Percentiles rank a stretch among this genome's conserved stretches.
phyloP scores from a whole-genome alignment of 768 basidiomycete genomes.

The Suillus brevipes region DNA sequence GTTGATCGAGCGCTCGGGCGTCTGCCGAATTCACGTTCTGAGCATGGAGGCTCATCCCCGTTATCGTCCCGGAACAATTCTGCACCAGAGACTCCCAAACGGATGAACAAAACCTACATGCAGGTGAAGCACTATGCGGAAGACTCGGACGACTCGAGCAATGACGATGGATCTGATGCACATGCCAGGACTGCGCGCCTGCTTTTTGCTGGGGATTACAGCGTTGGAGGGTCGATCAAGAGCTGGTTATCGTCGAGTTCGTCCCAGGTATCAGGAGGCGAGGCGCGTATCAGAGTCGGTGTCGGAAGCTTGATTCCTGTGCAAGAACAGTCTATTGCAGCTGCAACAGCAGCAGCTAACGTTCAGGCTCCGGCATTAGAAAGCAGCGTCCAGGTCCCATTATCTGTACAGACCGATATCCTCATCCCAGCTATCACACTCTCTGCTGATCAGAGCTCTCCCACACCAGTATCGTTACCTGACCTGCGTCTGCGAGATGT shows the following conservation, averaged over 20 bases:
- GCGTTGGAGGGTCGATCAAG: constrained; percentile 16
- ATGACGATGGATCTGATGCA: constrained; percentile 46
- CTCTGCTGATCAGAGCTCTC: constrained; percentile 10
- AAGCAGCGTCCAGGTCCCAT: no score
- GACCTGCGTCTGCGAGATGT: background rate
- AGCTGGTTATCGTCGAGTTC: constrained; percentile 21
- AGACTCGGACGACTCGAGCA: constrained; percentile 45
- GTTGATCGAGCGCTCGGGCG: constrained; percentile 37
- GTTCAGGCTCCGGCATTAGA: no score
- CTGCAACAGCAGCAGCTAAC: background rate
- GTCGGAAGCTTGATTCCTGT: background rate
- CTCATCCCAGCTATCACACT: background rate
- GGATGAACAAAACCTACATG: background rate
- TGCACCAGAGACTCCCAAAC: background rate
- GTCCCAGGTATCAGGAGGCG: background rate
- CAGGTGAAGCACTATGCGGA: constrained; percentile 17
- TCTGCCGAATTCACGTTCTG: background rate
- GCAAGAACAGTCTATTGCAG: background rate
- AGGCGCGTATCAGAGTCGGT: no score
- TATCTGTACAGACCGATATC: background rate
- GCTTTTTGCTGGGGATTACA: constrained; percentile 46
- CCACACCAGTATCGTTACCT: constrained; percentile 30
- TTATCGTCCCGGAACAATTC: background rate
- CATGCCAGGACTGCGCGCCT: constrained; percentile 55
- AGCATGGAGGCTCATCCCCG: background rate